Evolutionary conservation across 257 asterid genomes (phyloP), one percentile per base, ranked within the genome.

Genomic region (Solanum habrochaites): DNA sequence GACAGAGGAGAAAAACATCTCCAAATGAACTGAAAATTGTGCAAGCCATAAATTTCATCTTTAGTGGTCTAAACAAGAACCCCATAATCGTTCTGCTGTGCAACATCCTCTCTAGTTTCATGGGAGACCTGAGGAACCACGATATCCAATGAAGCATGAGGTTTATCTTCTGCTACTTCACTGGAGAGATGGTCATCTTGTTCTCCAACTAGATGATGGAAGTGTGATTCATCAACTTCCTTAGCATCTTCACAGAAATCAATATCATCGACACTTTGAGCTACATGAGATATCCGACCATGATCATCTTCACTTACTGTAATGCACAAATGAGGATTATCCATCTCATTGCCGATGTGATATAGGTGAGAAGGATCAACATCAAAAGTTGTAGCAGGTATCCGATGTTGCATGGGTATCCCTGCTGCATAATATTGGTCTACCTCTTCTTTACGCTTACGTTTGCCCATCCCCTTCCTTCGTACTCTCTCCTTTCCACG

Each of bases 401-500:
- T 83, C 45, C 85, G 94, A 89, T 94, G 67, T 15, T 88, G 93
- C 67, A 89, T 73, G 58, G 87, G 85, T 84, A 87, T 67, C 86
- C 64, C 80, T 14, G 89, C 84, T 12, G 90, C 86, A 73, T 90
- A 93, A 86, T 87, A 93, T 43, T 93, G 94, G 64, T 91, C 95
- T 0, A 89, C 78, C 20, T 95, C 98, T 12, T 96, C 98, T 90
- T 95, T 96, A 87, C 92, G 90, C 90, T 91, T 93, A 62, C 99
- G 98, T 86, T 97, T 97, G 40, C 91, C 93, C 64, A 83, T 82
- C 35, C 92, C 91, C 91, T 93, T 94, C 91, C 99, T 94, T 88
- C 99, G 91, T 84, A 97, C 94, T 89, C 95, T 91, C 89, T 95
- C 98, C 91, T 97, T 97, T 64, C 98, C 98, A 86, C 99, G 90